These are phyloP conservation scores for Fusarium subtropicale DNA, from an alignment of 2,329 filamentous ascomycete species.

Conservation along the genomic window DNA sequence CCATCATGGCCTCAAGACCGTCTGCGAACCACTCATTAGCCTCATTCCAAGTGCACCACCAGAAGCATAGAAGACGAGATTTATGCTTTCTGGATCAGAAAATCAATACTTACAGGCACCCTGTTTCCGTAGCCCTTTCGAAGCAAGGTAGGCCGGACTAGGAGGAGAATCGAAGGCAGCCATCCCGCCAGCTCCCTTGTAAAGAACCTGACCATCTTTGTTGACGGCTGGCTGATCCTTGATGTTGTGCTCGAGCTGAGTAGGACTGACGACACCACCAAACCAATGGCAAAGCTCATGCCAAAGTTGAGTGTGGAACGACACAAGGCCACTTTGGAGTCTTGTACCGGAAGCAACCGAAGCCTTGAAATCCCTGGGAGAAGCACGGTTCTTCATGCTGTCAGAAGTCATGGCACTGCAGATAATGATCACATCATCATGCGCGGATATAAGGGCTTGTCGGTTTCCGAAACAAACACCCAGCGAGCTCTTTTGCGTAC, in stretches of 20 bases:
- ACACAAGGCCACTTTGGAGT: not conserved
- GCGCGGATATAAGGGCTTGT: not conserved
- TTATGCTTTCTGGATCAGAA: not conserved
- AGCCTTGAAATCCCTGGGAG: not conserved
- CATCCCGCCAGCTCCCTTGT: not conserved
- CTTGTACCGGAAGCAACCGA: not conserved
- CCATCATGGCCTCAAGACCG: not conserved
- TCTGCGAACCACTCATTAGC: not conserved
- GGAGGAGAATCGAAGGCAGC: not conserved
- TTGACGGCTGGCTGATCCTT: not conserved
- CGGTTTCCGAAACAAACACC: constrained; percentile 3
- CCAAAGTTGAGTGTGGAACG: constrained; percentile 4
- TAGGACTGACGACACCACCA: not conserved
- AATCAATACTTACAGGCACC: constrained; percentile 6
- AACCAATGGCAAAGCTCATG: constrained; percentile 24
- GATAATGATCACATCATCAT: not conserved
- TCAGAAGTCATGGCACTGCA: not conserved
- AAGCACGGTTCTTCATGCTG: not conserved
- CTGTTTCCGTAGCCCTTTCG: not conserved
- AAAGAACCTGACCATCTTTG: not conserved
- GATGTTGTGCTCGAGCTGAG: not conserved
- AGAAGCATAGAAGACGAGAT: not conserved
- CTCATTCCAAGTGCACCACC: not conserved
- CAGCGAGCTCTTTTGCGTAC: not conserved
- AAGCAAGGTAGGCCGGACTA: not conserved